phyloP scores from a whole-genome alignment of 2,329 filamentous ascomycete species.

The Cryphonectria radicalis region DNA sequence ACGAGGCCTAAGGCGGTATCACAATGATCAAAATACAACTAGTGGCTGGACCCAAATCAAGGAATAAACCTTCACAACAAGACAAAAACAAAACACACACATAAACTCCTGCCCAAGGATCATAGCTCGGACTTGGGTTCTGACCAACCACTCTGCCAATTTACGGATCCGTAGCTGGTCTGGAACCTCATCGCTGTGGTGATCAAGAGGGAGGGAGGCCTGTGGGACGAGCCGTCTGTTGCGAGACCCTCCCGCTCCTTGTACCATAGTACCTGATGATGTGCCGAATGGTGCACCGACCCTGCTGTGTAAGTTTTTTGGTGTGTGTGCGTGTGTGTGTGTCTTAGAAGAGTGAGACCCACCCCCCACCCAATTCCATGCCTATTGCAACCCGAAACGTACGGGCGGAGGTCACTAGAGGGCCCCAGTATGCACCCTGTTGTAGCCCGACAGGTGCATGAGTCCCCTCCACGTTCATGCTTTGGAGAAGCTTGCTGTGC shows the following conservation, averaged over 20 bases:
- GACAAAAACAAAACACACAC: background rate
- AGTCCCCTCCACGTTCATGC: background rate
- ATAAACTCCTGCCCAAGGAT: constrained; percentile 8
- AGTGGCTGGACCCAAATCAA: background rate
- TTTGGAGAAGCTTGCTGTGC: background rate
- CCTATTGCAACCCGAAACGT: constrained; percentile 11
- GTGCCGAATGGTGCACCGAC: constrained; percentile 13
- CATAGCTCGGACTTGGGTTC: constrained; percentile 11
- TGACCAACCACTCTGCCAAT: constrained; percentile 3
- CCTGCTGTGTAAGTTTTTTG: background rate
- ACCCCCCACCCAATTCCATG: constrained; percentile 2
- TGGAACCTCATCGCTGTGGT: background rate
- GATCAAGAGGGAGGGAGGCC: background rate
- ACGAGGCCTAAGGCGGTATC: background rate
- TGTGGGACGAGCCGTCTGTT: constrained; percentile 21
- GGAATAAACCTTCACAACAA: background rate
- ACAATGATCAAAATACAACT: constrained; percentile 11
- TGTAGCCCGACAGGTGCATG: constrained; percentile 10
- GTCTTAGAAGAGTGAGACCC: constrained; percentile 6
- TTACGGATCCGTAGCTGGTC: background rate
- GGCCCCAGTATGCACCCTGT: background rate
- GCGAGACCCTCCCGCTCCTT: background rate
- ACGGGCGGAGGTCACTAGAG: constrained; percentile 12
- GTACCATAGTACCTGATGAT: background rate
- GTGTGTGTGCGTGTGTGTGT: background rate